Evolutionary conservation across 768 basidiomycete species (phyloP).

Genomic region (Suillus hirtellus): DNA sequence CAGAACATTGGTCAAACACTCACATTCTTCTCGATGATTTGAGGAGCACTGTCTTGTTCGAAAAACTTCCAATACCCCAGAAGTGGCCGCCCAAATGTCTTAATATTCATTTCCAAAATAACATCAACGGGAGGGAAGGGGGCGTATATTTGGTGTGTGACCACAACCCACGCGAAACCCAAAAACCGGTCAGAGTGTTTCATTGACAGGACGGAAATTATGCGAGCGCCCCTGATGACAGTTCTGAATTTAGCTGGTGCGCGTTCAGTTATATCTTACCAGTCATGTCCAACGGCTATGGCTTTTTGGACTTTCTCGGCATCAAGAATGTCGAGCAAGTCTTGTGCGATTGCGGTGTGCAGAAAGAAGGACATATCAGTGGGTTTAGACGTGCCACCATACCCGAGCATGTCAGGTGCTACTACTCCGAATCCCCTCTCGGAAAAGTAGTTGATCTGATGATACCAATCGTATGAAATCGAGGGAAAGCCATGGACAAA

Average conservation of each 20-base stretch:
- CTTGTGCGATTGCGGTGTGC: conserved; percentile 28
- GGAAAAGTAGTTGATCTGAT: conserved; percentile 39
- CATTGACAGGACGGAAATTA: conserved; percentile 38
- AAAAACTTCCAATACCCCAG: conserved; percentile 47
- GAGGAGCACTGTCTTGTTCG: conserved; percentile 29
- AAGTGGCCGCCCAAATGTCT: conserved; percentile 37
- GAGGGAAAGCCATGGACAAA: conserved; percentile 49
- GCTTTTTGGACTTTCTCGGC: conserved; percentile 33
- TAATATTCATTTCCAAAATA: conserved; percentile 26
- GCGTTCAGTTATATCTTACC: conserved; percentile 23
- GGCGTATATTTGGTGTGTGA: conserved; percentile 34
- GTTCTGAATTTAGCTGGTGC: background rate
- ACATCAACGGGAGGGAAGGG: conserved; percentile 28
- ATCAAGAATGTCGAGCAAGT: conserved; percentile 41
- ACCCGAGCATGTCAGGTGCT: conserved; percentile 50
- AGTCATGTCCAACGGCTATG: conserved; percentile 43
- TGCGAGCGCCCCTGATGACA: conserved; percentile 35
- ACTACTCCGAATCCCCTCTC: conserved; percentile 44
- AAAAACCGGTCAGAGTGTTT: conserved; percentile 42
- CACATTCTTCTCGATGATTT: conserved; percentile 37
- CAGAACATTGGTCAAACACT: conserved; percentile 12
- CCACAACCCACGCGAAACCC: conserved; percentile 38
- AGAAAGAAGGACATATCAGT: conserved; percentile 28
- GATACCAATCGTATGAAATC: conserved; percentile 43
- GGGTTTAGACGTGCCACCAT: conserved; percentile 47